phyloP scores from a whole-genome alignment of 805 yeast species.

The Ogataea paradorogensis region DNA sequence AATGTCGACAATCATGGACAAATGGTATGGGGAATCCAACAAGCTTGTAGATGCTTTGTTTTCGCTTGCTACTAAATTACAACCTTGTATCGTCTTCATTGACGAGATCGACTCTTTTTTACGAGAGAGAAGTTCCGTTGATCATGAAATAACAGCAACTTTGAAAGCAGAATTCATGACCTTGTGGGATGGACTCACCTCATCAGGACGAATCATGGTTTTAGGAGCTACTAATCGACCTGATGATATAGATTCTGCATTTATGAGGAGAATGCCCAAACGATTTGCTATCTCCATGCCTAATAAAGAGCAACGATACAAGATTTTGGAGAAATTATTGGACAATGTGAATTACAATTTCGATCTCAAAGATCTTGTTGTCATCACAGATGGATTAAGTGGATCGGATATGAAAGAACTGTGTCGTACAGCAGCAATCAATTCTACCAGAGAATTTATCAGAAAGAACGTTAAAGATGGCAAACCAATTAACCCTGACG shows the following conservation, averaged over 20 bases:
- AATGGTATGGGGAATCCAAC: constrained; percentile 96
- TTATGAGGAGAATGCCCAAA: constrained; percentile 90
- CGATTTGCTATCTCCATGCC: constrained; percentile 80
- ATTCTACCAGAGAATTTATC: constrained; percentile 84
- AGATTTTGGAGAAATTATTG: constrained; percentile 68
- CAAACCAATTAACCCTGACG: constrained; percentile 32
- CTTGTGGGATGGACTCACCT: constrained; percentile 87
- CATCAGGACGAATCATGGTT: constrained; percentile 76
- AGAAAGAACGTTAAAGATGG: constrained; percentile 48
- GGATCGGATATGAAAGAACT: constrained; percentile 91
- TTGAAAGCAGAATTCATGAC: constrained; percentile 97
- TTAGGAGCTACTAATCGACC: constrained; percentile 96
- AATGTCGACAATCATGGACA: constrained; percentile 93
- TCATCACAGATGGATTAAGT: constrained; percentile 68
- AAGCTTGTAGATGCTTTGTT: constrained; percentile 92
- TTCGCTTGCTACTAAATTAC: constrained; percentile 81
- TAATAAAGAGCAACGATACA: constrained; percentile 57
- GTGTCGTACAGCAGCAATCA: constrained; percentile 90
- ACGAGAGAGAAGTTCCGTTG: constrained; percentile 77
- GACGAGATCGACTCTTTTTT: constrained; percentile 96
- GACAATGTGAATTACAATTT: constrained; percentile 68
- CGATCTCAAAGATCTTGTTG: constrained; percentile 58
- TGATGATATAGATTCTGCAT: constrained; percentile 87
- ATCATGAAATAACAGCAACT: constrained; percentile 94
- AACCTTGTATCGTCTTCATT: constrained; percentile 92